Percentiles rank a stretch among this genome's conserved stretches.
Conservation (phyloP, 2,329 filamentous ascomycete genomes). For the Tolypocladium album region DNA sequence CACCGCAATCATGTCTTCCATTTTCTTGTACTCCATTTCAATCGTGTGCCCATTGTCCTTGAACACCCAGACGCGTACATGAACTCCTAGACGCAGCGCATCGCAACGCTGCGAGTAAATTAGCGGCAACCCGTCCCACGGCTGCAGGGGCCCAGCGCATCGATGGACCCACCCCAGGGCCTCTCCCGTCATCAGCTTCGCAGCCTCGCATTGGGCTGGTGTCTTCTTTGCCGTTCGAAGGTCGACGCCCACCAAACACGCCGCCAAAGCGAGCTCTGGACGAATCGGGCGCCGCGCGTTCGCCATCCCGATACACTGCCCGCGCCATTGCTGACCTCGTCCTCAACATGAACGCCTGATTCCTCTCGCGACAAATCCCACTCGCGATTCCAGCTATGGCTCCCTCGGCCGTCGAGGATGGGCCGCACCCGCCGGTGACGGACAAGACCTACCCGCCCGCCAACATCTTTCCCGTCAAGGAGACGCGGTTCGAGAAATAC, state of each 20-base stretch:
- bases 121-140: not conserved
- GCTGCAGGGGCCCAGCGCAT: not conserved
- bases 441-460: constrained; percentile 39
- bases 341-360: not conserved
- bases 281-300: constrained; percentile 14
- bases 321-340: not conserved
- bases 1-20: not conserved
- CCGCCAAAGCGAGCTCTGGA: constrained; percentile 1
- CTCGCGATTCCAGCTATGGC: constrained; percentile 28
- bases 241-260: not conserved
- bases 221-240: not conserved
- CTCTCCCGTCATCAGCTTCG: constrained; percentile 20
- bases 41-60: not conserved
- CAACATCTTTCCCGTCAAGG: constrained; percentile 49
- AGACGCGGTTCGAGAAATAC: constrained; percentile 48
- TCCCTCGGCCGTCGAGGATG: constrained; percentile 40
- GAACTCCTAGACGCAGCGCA: too few relatives aligned
- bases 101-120: not conserved
- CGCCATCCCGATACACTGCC: not conserved
- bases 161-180: constrained; percentile 8
- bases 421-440: constrained; percentile 22
- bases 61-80: not conserved
- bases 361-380: not conserved
- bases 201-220: constrained; percentile 19
- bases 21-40: not conserved